Evolutionary conservation across 805 yeast genomes (phyloP), one percentile per base, ranked within the genome.

Genomic region (Saturnispora gosingensis): DNA sequence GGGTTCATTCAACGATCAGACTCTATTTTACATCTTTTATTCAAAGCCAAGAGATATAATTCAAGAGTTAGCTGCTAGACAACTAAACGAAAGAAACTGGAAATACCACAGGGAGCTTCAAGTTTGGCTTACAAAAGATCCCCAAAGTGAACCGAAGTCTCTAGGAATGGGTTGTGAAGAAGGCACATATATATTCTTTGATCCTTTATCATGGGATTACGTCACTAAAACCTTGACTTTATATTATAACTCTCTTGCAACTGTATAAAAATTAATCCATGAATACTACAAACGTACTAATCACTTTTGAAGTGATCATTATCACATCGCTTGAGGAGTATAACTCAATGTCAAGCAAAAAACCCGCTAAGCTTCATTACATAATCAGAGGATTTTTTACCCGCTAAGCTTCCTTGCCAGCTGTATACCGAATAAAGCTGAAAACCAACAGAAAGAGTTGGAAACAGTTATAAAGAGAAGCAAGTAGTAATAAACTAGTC

Each of bases 121-220:
- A 70, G 89, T 93, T 48, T 93, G 99, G 99, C 72, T 93, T 53
- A 93, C 99, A 11, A 93, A 93, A 67, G 97, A 89, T 61, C 86
- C 95, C 28, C 80, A 81, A 60, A 82, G 82, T 55, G 98, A 91
- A 66, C 97, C 97, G 1, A 27, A 87, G 15, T 87, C 88, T 53
- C 79, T 85, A 34, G 84, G 83, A 36, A 91, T 86, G 52, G 76
- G 73, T 35, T 88, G 90, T 51, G 99, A 93, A 69, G 78, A 91
- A 55, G 98, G 99, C 1, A 82, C 89, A 9, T 93, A 93, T 65
- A 83, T 90, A 24, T 91, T 93, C 67, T 93, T 93, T 65, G 98
- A 93, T 63, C 97, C 98, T 4, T 87, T 83, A 58, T 81, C 86
- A 55, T 93, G 99, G 99, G 96, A 88, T 61, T 88, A 87, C 67